Base-by-base conservation (phyloP, 2,329 filamentous ascomycete genomes). In the Colletotrichum cuscutae region DNA sequence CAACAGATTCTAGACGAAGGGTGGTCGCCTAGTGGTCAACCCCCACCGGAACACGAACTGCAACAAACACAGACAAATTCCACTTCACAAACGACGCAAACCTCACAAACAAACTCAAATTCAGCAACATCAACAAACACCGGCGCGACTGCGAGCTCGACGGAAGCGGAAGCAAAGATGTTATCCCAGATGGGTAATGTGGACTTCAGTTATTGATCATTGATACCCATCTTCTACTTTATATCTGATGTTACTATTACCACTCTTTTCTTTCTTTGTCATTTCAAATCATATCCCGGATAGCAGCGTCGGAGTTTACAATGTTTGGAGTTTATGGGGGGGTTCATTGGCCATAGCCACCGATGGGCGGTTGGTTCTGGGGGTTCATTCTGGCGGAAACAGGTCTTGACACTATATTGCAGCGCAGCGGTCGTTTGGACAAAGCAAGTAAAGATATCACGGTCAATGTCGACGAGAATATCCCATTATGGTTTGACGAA, bases 1-100 rank as follows among this genome's bases (percentile, higher is more conserved):
- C 90, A 92, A 78, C 89, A 92, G 78, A 88, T 92, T 76, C 86
- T 90, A 66, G 88, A 91, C 75, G 87, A 90, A 77, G 89, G 89
- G 60, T 90, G 88, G 81, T 88, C 88, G 7, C 86, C 89, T 13
- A 90, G 88, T 76, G 89, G 84, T 12, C 82, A 89, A 35, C 87
- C 86, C 12, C 84, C 86, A 0, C 77, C 82, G 46, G 84, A 86
- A 73, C 86, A 89, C 77, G 88, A 89, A 79, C 77, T 89, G 49
- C 84, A 87, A 77, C 82, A 85, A 54, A 87, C 86, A 26, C 78
- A 83, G 49, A 80, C 81, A 52, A 80, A 80, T 32, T 80, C 83
- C 46, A 84, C 77, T 78, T 78, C 75, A 37, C 74, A 77, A 19
- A 81, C 77, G 32, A 75, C 68, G 28, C 70, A 73, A 35, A 69